phyloP scores from a whole-genome alignment of 2,329 filamentous ascomycete genomes.

The Curvularia sp. region DNA sequence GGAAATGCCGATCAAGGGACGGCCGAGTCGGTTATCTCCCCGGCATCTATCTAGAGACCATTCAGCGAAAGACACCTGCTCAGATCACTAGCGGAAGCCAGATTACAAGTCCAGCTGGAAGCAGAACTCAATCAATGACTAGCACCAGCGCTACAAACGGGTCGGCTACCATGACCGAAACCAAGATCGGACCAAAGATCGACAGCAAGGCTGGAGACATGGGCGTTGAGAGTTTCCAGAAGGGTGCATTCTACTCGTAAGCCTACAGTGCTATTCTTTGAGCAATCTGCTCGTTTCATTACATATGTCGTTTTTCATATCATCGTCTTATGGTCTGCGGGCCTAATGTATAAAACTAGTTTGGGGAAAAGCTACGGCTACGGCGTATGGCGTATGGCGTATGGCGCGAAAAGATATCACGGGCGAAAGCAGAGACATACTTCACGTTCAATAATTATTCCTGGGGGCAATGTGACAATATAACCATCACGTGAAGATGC shows the following conservation, averaged over 20 bases:
- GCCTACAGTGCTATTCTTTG: constrained; percentile 7
- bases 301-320: constrained; percentile 16
- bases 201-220: constrained; percentile 70
- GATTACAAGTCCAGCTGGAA: constrained; percentile 53
- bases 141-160: constrained; percentile 52
- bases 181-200: constrained; percentile 56
- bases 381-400: constrained; percentile 25
- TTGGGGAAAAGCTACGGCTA: constrained; percentile 33
- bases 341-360: constrained; percentile 23
- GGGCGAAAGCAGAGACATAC: constrained; percentile 3
- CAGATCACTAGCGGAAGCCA: constrained; percentile 55
- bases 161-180: constrained; percentile 55
- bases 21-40: constrained; percentile 92
- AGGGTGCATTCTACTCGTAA: constrained; percentile 72
- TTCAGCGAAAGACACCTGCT: constrained; percentile 64
- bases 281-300: constrained; percentile 19
- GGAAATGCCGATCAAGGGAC: constrained; percentile 90
- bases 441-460: neutral
- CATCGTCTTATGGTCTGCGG: constrained; percentile 5
- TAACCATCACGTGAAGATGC: constrained; percentile 3
- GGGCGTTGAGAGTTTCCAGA: constrained; percentile 73
- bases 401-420: constrained; percentile 24
- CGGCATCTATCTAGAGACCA: constrained; percentile 83
- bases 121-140: constrained; percentile 64
- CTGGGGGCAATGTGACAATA: neutral